A percentile compares a stretch with the other conserved stretches of the same genome.
phyloP scores from a whole-genome alignment of 495 filamentous ascomycete species.

The Xylaria scruposa region DNA sequence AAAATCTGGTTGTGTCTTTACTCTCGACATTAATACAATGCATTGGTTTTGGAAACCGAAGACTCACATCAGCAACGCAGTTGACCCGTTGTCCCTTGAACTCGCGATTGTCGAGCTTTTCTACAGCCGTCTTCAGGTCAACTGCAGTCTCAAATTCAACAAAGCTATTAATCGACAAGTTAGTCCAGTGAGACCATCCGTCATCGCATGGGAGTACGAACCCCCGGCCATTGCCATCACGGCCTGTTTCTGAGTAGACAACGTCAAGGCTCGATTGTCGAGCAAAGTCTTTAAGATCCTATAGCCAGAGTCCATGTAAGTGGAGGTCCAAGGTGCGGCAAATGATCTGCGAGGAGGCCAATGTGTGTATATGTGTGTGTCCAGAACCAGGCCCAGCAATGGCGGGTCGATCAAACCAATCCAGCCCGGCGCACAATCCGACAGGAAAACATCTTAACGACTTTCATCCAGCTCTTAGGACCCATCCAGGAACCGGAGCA shows the following conservation, averaged over 20 bases:
- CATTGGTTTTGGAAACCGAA: not conserved
- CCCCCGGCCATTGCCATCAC: conserved; percentile 93
- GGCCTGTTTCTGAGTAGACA: conserved; percentile 95
- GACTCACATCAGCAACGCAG: conserved; percentile 84
- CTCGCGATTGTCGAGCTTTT: conserved; percentile 88
- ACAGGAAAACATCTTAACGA: conserved; percentile 27
- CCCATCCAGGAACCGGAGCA: conserved; percentile 39
- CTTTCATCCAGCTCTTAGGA: conserved; percentile 40
- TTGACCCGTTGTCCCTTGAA: conserved; percentile 87
- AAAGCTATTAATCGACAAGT: conserved; percentile 64
- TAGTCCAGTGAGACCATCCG: conserved; percentile 1
- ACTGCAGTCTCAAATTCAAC: conserved; percentile 95
- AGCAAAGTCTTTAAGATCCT: conserved; percentile 99
- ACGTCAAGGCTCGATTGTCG: conserved; percentile 96
- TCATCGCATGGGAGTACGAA: conserved; percentile 54
- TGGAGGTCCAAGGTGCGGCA: conserved; percentile 54
- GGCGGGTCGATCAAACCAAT: conserved; percentile 45
- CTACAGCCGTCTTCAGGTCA: conserved; percentile 87
- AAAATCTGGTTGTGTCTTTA: conserved; percentile 65
- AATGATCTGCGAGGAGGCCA: conserved; percentile 49
- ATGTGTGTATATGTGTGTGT: conserved; percentile 49
- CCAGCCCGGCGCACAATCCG: conserved; percentile 36
- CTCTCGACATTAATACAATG: conserved; percentile 34
- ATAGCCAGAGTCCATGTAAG: conserved; percentile 65
- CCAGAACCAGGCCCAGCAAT: conserved; percentile 47